These are phyloP conservation scores for Nymphaea colorata DNA, from an alignment of 164 flowering plant species.

Conservation along the genomic window DNA sequence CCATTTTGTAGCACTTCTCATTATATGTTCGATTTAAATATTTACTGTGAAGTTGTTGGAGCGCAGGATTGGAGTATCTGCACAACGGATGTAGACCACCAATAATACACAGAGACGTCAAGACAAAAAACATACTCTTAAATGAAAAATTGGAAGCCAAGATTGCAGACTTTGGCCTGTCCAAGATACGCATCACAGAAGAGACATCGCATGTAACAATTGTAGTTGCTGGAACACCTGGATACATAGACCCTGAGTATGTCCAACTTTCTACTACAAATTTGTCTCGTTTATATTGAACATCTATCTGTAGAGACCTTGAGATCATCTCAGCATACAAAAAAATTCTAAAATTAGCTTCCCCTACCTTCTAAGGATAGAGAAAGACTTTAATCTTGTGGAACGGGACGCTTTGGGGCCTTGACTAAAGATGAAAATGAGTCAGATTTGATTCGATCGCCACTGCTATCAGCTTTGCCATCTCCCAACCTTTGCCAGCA, in stretches of 20 bases:
- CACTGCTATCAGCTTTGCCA: no score
- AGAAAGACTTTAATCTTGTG: no score
- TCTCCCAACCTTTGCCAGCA: no score
- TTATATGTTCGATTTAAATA: background rate
- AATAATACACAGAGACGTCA: slow-evolving; percentile 4
- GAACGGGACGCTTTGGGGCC: no score
- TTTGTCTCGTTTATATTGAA: no score
- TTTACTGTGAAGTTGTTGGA: background rate
- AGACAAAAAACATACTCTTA: slow-evolving; percentile 4
- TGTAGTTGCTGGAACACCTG: background rate
- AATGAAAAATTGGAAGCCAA: slow-evolving; percentile 5
- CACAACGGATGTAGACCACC: slow-evolving; percentile 2
- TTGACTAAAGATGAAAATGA: no score
- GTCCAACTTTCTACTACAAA: background rate
- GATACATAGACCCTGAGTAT: slow-evolving; percentile 4
- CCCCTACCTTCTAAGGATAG: no score
- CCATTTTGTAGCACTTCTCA: background rate
- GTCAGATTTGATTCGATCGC: no score
- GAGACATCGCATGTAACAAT: background rate
- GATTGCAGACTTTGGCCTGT: slow-evolving; percentile 2
- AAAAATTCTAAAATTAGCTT: no score
- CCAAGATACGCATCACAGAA: background rate
- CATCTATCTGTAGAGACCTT: no score
- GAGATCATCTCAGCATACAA: no score
- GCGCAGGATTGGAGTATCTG: slow-evolving; percentile 1